Base-by-base conservation (phyloP, 495 filamentous ascomycete genomes). In the Acidomyces sp. region DNA sequence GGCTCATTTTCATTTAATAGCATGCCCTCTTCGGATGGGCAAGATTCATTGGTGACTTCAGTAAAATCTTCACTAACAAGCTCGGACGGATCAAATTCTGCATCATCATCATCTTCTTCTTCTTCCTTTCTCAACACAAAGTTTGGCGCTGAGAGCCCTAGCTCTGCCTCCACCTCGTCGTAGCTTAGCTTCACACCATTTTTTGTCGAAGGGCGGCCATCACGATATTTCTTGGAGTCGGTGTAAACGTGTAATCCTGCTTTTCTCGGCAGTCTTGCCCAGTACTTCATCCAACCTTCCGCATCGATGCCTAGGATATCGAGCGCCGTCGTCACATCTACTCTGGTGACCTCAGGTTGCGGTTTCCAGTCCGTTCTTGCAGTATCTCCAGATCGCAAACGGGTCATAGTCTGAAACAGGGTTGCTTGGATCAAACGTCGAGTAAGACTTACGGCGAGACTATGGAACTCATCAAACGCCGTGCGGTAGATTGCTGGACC, bases 391-490 rank as follows among this genome's bases (percentile, higher is more conserved):
- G 58, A 68, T 42, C 62, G 71, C 22, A 65, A 54, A 43, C 64
- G 67, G 48, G 67, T 77, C 65, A 68, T 68, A 10, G 79, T 72
- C n/a, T 78, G 69, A 48, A 75, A 82, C 0, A 88, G 51, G 1
- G 70, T 55, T 1, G 80, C 69, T 5, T 77, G 69, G 0, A 93
- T 62, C 15, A 94, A 55, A n/a, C 77, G 65, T 20, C 69, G 69
- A 0, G 80, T 86, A 13, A 87, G 43, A 40, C 64, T 77, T 7
- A 82, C 55, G 15, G 69, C 63, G 4, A 92, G 56, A n/a, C 69
- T 64, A 49, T 86, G 68, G 37, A 92, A 78, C 42, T 93, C 84
- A 17, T 71, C 66, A 9, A 88, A 67, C 1, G 80, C 77, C 4
- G 70, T 82, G 46, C 58, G 67, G 50, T 64, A 69, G 12, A 93